Percentiles rank a stretch among this genome's conserved stretches.
Evolutionary conservation across 2,329 filamentous ascomycete species (phyloP).

Genomic region (Penicillium hesseltinei): DNA sequence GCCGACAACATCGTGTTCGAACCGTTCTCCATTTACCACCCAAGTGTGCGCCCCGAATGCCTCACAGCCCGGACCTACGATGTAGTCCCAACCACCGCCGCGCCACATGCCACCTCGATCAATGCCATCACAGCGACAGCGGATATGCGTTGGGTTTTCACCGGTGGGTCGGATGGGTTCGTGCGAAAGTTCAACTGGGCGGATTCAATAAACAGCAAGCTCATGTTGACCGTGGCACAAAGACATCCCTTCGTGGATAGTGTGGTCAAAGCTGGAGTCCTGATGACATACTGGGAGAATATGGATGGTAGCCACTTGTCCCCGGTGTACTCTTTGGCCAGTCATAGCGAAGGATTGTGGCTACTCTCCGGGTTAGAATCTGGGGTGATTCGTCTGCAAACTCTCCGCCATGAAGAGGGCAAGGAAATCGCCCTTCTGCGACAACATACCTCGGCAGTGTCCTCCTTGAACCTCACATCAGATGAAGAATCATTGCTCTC

Average conservation of each 20-base stretch:
- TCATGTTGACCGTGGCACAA: constrained; percentile 90
- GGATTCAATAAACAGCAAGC: constrained; percentile 91
- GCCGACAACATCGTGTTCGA: constrained; percentile 35
- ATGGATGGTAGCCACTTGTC: constrained; percentile 75
- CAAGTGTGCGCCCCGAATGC: constrained; percentile 71
- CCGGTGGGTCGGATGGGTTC: constrained; percentile 89
- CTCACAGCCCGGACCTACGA: constrained; percentile 81
- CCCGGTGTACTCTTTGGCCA: constrained; percentile 89
- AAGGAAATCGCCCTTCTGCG: constrained; percentile 79
- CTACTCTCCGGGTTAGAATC: constrained; percentile 85
- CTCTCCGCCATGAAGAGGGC: constrained; percentile 89
- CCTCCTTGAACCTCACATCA: constrained; percentile 74
- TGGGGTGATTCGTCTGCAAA: constrained; percentile 89
- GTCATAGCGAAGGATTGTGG: constrained; percentile 88
- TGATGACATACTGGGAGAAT: constrained; percentile 98
- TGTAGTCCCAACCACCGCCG: constrained; percentile 94
- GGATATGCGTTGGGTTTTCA: constrained; percentile 93
- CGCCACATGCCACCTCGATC: constrained; percentile 91
- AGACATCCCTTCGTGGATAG: constrained; percentile 96
- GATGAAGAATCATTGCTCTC: constrained; percentile 87
- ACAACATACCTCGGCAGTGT: constrained; percentile 87
- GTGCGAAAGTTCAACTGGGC: constrained; percentile 96
- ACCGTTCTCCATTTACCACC: constrained; percentile 51
- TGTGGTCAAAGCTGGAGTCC: constrained; percentile 88
- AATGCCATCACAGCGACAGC: constrained; percentile 90